These are phyloP conservation scores for Jasminum sambac DNA, from an alignment of 257 asterid species.

Conservation along the genomic window DNA sequence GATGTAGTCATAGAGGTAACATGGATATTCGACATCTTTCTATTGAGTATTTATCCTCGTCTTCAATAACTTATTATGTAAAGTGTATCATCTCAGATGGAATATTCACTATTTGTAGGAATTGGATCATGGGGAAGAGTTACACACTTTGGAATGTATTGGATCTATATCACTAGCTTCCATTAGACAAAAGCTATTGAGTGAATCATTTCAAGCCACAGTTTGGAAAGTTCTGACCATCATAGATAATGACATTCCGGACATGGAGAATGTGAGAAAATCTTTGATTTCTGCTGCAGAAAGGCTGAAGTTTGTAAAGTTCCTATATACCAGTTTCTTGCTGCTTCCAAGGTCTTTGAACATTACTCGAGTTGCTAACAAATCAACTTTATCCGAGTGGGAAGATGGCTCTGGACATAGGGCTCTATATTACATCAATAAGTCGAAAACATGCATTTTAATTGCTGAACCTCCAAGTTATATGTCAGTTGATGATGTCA, in stretches of 20 bases:
- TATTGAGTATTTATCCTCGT: neutral
- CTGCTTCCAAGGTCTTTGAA: conserved; percentile 63
- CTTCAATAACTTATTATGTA: conserved; percentile 9
- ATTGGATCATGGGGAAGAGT: conserved; percentile 53
- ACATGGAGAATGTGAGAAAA: conserved; percentile 48
- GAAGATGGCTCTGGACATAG: conserved; percentile 51
- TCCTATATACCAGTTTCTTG: conserved; percentile 69
- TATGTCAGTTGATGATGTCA: conserved; percentile 65
- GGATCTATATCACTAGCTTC: conserved; percentile 57
- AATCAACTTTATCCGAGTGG: conserved; percentile 78
- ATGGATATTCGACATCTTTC: conserved; percentile 15
- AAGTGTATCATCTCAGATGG: conserved; percentile 26
- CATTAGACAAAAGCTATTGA: conserved; percentile 54
- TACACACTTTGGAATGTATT: conserved; percentile 56
- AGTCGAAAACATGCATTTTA: conserved; percentile 47
- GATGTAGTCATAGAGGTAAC: conserved; percentile 90
- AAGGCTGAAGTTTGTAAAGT: conserved; percentile 64
- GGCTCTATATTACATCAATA: conserved; percentile 74
- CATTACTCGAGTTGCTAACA: conserved; percentile 57
- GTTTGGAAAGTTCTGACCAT: conserved; percentile 60
- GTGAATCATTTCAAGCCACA: conserved; percentile 77
- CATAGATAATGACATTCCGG: conserved; percentile 42
- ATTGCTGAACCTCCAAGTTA: conserved; percentile 84
- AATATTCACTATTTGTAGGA: conserved; percentile 49
- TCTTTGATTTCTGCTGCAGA: conserved; percentile 62